Conservation (phyloP, 2,329 filamentous ascomycete genomes). For the Daldinia eschscholtzii region DNA sequence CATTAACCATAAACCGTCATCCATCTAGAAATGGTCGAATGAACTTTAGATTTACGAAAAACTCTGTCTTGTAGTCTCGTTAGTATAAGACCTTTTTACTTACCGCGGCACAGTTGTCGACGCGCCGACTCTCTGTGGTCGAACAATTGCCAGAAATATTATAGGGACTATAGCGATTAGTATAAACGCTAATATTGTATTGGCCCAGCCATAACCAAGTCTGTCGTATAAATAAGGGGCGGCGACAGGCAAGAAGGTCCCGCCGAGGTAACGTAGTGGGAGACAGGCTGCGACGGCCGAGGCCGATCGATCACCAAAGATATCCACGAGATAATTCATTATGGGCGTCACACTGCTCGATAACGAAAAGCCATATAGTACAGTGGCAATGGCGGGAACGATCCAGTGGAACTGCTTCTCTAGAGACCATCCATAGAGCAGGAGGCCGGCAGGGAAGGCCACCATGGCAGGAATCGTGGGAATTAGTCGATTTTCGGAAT, state of each 20-base stretch:
- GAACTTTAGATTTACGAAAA: background rate
- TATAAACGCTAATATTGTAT: conserved; percentile 1
- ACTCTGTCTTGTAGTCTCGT: background rate
- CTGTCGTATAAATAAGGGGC: background rate
- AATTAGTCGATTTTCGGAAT: conserved; percentile 3
- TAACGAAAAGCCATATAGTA: background rate
- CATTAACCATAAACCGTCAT: background rate
- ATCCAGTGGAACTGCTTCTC: conserved; percentile 3
- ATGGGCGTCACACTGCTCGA: background rate
- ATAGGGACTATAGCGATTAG: background rate
- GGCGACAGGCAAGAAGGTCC: background rate
- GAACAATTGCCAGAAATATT: background rate
- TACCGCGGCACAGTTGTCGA: background rate
- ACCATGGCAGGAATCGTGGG: conserved; percentile 5
- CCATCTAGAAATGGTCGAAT: background rate
- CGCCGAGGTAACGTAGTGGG: background rate
- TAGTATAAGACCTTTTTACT: background rate
- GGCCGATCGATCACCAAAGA: conserved; percentile 1
- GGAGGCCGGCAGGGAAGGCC: conserved; percentile 3
- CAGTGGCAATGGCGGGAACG: background rate
- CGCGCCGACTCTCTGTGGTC: background rate
- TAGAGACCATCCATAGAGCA: conserved; percentile 2
- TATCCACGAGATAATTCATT: conserved; percentile 5
- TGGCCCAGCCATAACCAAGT: background rate
- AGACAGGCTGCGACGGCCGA: background rate